Conservation (phyloP, 23 red algal genomes). For the Gracilaria caudata region DNA sequence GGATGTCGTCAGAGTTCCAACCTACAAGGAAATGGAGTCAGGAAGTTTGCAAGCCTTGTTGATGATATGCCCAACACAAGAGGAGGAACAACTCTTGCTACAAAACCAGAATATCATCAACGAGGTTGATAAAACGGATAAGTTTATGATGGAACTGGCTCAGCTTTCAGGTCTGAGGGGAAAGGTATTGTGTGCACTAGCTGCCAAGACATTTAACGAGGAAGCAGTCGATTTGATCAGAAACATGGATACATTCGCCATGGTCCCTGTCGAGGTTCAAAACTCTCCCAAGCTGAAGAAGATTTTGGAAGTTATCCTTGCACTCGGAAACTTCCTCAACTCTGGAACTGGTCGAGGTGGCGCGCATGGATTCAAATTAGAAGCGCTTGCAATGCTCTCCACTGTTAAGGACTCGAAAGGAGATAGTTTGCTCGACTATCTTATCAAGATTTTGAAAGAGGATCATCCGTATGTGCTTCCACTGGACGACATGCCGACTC, state of each 20-base stretch:
- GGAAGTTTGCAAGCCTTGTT: conserved; percentile 81
- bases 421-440: conserved; percentile 79
- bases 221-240: conserved; percentile 90
- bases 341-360: conserved; percentile 90
- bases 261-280: conserved; percentile 90
- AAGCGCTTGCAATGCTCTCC: conserved; percentile 79
- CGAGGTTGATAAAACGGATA: conserved; percentile 86
- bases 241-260: conserved; percentile 91
- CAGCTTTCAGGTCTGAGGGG: conserved; percentile 76
- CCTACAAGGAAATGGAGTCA: conserved; percentile 81
- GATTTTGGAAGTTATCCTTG: conserved; percentile 81
- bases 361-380: conserved; percentile 95
- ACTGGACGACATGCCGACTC: conserved; percentile 90
- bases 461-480: conserved; percentile 70
- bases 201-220: conserved; percentile 94
- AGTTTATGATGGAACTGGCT: conserved; percentile 94
- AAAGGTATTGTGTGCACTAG: conserved; percentile 79
- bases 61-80: conserved; percentile 76
- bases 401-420: conserved; percentile 91
- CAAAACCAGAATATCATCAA: conserved; percentile 70
- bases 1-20: conserved; percentile 75
- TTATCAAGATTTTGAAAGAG: conserved; percentile 56
- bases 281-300: conserved; percentile 73
- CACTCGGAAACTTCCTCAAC: conserved; percentile 95
- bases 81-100: conserved; percentile 82